Evolutionary conservation across 768 basidiomycete species (phyloP), one percentile per base, ranked within the genome.

Genomic region (Megacollybia marginata): DNA sequence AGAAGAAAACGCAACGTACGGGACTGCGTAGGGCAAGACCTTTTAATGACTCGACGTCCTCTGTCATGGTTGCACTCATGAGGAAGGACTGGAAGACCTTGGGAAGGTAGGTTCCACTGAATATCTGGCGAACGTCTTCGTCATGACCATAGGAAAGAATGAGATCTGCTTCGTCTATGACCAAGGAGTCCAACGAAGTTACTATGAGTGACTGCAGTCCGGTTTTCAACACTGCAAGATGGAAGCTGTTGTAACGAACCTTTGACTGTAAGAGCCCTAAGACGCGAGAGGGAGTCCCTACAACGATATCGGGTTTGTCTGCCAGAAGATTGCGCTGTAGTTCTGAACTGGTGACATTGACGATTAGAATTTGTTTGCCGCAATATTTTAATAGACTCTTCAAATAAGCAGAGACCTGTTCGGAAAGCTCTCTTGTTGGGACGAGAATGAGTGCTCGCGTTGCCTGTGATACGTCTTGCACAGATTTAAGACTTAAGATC

Each of bases 1-100:
- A 9, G 31, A 42, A 6, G 47, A 31, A 18, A 9, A 50, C n/a
- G 20, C 18, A 19, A 72, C 87, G 47, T 55, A 95, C 94, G 7
- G 95, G 93, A 65, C 83, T 90, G 20, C 92, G 77, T 15, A 99
- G 70, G 5, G 87, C 76, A 34, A 97, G 74, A 5, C 92, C 91
- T 64, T 96, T 96, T 48, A 98, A 72, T 52, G 80, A 74, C 60
- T 94, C 90, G 4, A 99, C 92, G 57, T 98, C 96, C 57, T 93
- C 89, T 10, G 93, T 92, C 84, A 98, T 85, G 0, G 95, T 99
- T 5, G 96, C 95, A 61, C 88, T 92, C 92, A 98, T 96, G 33
- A 99, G 70, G 68, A 95, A 93, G 9, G 90, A 88, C 65, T 92
- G 95, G 65, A 81, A 90, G 52, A 87, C 81, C 63, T 82, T 86